phyloP scores from a whole-genome alignment of 768 basidiomycete species.

The Leccinum subgranulosum region DNA sequence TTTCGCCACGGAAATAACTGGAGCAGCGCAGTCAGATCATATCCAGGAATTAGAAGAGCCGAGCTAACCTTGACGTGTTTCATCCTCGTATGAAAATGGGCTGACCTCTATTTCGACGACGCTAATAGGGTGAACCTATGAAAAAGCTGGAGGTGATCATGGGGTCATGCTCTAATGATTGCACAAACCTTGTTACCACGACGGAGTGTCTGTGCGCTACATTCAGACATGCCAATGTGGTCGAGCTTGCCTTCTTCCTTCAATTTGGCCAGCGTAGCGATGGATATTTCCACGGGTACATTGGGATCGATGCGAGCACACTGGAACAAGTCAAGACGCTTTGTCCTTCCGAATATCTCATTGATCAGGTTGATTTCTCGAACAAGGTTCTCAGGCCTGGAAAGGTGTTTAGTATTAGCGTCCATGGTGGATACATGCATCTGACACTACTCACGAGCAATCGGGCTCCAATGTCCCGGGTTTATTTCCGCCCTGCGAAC shows the following conservation, averaged over 20 bases:
- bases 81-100: constrained; percentile 54
- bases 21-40: background rate
- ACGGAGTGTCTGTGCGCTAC: constrained; percentile 46
- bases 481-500: constrained; percentile 21
- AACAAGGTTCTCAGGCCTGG: constrained; percentile 39
- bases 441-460: constrained; percentile 24
- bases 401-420: background rate
- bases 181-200: constrained; percentile 27
- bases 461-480: constrained; percentile 10
- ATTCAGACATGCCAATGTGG: constrained; percentile 60
- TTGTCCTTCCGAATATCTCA: constrained; percentile 45
- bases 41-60: background rate
- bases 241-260: constrained; percentile 33
- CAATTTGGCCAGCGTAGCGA: constrained; percentile 41
- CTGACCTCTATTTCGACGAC: constrained; percentile 68
- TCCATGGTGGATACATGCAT: background rate
- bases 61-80: constrained; percentile 41
- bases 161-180: no score
- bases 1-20: constrained; percentile 49
- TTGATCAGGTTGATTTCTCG: constrained; percentile 45
- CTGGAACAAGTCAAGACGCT: constrained; percentile 61
- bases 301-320: constrained; percentile 46
- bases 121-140: constrained; percentile 51
- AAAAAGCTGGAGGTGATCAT: background rate
- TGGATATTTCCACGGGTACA: constrained; percentile 44